Evolutionary conservation across 805 yeast genomes (phyloP).

Genomic region (Wickerhamomyces rabaulensis): DNA sequence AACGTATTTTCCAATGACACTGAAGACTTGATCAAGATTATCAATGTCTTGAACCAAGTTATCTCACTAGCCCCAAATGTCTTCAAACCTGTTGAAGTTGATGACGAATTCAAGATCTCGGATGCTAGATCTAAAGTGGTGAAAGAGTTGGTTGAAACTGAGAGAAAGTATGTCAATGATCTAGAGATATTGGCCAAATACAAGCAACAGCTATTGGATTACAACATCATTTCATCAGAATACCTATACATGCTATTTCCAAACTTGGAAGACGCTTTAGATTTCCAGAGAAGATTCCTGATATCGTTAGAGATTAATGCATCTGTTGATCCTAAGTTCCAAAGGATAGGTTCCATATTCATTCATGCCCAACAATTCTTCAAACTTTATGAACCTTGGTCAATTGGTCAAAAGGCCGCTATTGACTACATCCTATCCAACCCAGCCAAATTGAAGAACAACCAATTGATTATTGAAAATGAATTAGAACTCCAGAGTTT

Average conservation of each 20-base stretch:
- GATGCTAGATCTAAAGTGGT: conserved; percentile 74
- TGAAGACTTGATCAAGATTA: conserved; percentile 67
- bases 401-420: conserved; percentile 84
- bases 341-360: conserved; percentile 85
- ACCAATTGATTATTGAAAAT: conserved; percentile 64
- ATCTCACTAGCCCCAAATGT: conserved; percentile 46
- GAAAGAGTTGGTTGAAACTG: conserved; percentile 81
- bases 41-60: conserved; percentile 65
- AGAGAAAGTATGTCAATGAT: conserved; percentile 89
- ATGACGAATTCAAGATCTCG: conserved; percentile 26
- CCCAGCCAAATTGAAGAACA: conserved; percentile 43
- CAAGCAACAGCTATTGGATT: conserved; percentile 58
- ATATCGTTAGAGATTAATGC: conserved; percentile 88
- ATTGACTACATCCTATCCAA: conserved; percentile 68
- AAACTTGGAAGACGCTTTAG: conserved; percentile 74
- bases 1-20: conserved; percentile 83
- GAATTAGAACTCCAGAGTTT: conserved; percentile 86
- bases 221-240: conserved; percentile 70
- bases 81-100: conserved; percentile 28
- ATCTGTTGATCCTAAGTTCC: conserved; percentile 63
- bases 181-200: conserved; percentile 69
- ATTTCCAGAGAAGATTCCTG: conserved; percentile 85
- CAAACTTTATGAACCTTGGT: conserved; percentile 90
- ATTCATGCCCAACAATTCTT: conserved; percentile 82
- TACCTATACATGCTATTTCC: conserved; percentile 82